phyloP scores from a whole-genome alignment of 306 rosid genomes.

The Lathyrus oleraceus region DNA sequence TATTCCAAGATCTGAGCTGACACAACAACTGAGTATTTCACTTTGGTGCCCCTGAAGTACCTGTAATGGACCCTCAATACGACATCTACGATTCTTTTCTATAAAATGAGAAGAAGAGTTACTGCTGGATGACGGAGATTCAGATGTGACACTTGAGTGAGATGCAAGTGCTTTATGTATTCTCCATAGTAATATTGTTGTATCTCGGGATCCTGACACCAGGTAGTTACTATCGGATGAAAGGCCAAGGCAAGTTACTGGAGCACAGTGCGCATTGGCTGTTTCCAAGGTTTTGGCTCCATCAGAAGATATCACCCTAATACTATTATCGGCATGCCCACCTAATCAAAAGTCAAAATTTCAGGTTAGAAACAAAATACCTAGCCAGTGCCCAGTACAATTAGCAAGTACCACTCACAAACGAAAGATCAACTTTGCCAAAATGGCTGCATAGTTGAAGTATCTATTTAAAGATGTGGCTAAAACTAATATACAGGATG shows the following conservation, averaged over 20 bases:
- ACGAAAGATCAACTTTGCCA: background rate
- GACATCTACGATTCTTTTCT: conserved; percentile 66
- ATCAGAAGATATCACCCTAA: conserved; percentile 79
- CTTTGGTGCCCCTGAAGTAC: conserved; percentile 84
- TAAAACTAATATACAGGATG: conserved; percentile 22
- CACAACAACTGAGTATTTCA: conserved; percentile 86
- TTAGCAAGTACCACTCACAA: conserved; percentile 20
- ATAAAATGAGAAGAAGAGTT: conserved; percentile 53
- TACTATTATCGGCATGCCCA: conserved; percentile 89
- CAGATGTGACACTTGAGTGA: conserved; percentile 54
- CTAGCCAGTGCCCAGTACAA: conserved; percentile 1
- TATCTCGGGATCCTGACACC: conserved; percentile 87
- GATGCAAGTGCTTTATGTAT: conserved; percentile 62
- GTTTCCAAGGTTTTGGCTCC: conserved; percentile 94
- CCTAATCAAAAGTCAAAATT: conserved; percentile 57
- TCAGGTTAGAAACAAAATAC: conserved; percentile 32
- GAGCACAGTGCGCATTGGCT: conserved; percentile 88
- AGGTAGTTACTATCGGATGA: conserved; percentile 84
- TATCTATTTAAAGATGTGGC: conserved; percentile 17
- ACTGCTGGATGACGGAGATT: conserved; percentile 52
- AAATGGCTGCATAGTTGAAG: conserved; percentile 7
- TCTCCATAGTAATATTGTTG: conserved; percentile 89
- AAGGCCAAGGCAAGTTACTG: conserved; percentile 86
- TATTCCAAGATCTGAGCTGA: conserved; percentile 84
- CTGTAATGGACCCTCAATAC: conserved; percentile 88